These are phyloP conservation scores for Malus hybrid DNA, from an alignment of 331 rosid species.

Conservation along the genomic window DNA sequence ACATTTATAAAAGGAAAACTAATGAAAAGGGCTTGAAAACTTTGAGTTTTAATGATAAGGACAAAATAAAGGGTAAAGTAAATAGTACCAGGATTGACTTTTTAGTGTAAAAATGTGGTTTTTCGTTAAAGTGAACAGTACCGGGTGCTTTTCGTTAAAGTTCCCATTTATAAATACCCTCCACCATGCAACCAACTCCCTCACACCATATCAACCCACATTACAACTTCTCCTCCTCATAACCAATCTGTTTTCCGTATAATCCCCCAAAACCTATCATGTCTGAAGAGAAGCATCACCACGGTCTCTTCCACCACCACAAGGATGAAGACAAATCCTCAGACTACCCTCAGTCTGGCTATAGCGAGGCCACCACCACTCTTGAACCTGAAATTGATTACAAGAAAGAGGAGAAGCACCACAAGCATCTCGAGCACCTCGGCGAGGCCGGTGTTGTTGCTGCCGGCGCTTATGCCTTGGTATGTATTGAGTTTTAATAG, in stretches of 20 bases:
- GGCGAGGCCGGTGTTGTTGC: constrained; percentile 46
- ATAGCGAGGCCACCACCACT: not conserved
- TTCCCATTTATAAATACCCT: not conserved
- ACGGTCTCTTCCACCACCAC: constrained; percentile 45
- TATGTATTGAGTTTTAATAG: constrained; percentile 10
- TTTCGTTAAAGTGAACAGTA: no score
- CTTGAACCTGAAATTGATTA: constrained; percentile 18
- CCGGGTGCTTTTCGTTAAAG: no score
- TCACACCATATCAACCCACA: not conserved
- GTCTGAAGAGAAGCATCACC: constrained; percentile 52
- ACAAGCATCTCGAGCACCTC: constrained; percentile 50
- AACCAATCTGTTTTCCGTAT: no score
- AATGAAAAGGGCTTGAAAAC: no score
- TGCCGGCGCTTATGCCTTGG: constrained; percentile 73
- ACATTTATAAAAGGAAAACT: not conserved
- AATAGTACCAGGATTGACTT: no score
- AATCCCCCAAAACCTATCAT: not conserved
- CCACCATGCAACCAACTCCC: not conserved
- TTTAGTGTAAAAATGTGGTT: no score
- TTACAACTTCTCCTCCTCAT: not conserved
- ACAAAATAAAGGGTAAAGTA: no score
- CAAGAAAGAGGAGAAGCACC: constrained; percentile 65
- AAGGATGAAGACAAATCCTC: constrained; percentile 33
- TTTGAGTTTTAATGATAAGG: no score
- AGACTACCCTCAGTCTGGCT: constrained; percentile 1